Percentiles rank a stretch among this genome's conserved stretches.
phyloP scores from a whole-genome alignment of 176 grass and related monocot species.

The Elymus sibiricus region DNA sequence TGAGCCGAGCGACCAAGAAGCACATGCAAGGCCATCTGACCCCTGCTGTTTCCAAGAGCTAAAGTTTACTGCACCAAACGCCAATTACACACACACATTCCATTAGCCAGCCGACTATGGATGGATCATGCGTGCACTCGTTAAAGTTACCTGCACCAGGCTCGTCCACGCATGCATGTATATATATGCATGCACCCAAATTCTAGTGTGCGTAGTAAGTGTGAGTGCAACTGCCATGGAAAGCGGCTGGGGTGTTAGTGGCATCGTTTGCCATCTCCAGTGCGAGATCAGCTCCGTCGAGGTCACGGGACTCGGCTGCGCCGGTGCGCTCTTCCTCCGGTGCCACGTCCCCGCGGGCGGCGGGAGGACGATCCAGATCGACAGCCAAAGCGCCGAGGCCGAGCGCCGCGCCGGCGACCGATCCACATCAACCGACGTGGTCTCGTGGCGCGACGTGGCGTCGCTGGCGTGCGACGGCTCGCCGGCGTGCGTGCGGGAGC shows the following conservation, averaged over 20 bases:
- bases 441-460: conserved; percentile 43
- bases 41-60: conserved; percentile 33
- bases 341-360: conserved; percentile 37
- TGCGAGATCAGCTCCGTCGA: conserved; percentile 30
- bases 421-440: neutral
- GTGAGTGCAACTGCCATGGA: conserved; percentile 3
- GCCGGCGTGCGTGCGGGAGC: conserved; percentile 16
- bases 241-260: neutral
- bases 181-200: neutral
- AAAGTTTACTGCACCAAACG: conserved; percentile 24
- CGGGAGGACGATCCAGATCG: conserved; percentile 34
- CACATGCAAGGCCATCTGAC: neutral
- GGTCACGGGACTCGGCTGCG: neutral
- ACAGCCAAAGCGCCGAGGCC: neutral
- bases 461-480: conserved; percentile 37
- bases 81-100: neutral
- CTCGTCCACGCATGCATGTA: neutral
- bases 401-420: neutral
- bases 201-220: neutral
- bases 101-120: neutral
- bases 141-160: neutral
- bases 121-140: conserved; percentile 3
- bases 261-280: conserved; percentile 10
- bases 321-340: conserved; percentile 27
- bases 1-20: neutral